Conservation (phyloP, 305 asterid species). For the Fraxinus platypoda region DNA sequence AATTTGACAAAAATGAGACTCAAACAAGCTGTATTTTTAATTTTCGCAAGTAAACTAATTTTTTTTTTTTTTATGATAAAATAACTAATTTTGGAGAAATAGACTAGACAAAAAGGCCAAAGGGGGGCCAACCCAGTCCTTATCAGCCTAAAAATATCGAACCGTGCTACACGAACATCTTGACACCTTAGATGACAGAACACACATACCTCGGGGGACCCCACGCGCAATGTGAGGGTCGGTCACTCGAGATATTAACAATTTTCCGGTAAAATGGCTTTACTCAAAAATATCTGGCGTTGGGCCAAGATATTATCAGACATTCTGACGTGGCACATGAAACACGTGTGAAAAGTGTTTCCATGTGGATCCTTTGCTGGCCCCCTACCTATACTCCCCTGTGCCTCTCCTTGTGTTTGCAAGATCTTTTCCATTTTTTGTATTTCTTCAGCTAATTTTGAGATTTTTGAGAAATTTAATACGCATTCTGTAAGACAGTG, state of each 20-base stretch:
- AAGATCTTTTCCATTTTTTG: neutral
- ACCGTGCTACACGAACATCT: no score
- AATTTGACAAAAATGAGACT: no score
- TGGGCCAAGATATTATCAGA: constrained; percentile 42
- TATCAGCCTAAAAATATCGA: constrained; percentile 38
- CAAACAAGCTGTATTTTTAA: no score
- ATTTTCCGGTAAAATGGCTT: no score
- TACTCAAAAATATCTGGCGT: constrained; percentile 38
- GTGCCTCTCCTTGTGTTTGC: neutral
- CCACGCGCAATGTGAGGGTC: no score
- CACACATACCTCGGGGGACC: no score
- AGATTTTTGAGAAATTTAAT: neutral
- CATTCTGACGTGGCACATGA: constrained; percentile 42
- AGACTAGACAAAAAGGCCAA: neutral
- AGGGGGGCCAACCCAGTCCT: neutral
- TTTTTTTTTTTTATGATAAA: no score
- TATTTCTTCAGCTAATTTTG: neutral
- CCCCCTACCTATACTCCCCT: neutral
- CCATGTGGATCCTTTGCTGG: constrained; percentile 51
- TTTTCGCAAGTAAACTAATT: no score
- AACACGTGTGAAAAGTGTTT: constrained; percentile 76
- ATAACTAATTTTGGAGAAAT: neutral
- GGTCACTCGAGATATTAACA: no score
- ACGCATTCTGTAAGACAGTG: constrained; percentile 16
- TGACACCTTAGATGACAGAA: no score